These are phyloP conservation scores for Alternaria alternata DNA, from an alignment of 2,329 filamentous ascomycete genomes.

Conservation along the genomic window DNA sequence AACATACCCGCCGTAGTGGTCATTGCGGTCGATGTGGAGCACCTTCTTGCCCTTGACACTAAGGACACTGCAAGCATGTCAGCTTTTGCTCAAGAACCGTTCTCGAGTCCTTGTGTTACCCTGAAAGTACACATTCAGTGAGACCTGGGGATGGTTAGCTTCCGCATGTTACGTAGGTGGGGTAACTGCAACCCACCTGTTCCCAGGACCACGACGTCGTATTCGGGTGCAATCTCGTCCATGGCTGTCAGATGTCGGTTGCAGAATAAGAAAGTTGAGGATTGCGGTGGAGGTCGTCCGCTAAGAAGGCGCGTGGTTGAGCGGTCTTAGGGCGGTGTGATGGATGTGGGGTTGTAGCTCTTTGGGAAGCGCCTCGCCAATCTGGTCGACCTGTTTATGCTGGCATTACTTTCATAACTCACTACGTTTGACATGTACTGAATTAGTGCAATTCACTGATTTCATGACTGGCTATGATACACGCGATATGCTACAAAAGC, in stretches of 20 bases:
- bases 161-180: slow-evolving; percentile 41
- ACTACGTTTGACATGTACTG: slow-evolving; percentile 11
- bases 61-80: slow-evolving; percentile 71
- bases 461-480: slow-evolving; percentile 12
- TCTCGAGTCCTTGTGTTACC: slow-evolving; percentile 63
- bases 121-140: slow-evolving; percentile 98
- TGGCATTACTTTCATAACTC: slow-evolving; percentile 21
- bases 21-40: slow-evolving; percentile 97
- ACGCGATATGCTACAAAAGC: slow-evolving; percentile 10
- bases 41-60: slow-evolving; percentile 99
- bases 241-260: slow-evolving; percentile 62
- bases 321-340: slow-evolving; percentile 36
- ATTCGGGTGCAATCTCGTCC: slow-evolving; percentile 98
- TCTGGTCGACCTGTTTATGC: slow-evolving; percentile 19
- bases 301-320: slow-evolving; percentile 28
- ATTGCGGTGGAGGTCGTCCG: slow-evolving; percentile 35
- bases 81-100: slow-evolving; percentile 12
- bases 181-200: slow-evolving; percentile 73
- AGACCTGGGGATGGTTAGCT: slow-evolving; percentile 68
- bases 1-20: slow-evolving; percentile 95
- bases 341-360: slow-evolving; percentile 40
- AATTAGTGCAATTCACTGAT: slow-evolving; percentile 17
- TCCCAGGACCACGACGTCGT: slow-evolving; percentile 98
- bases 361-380: slow-evolving; percentile 36
- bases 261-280: slow-evolving; percentile 24